phyloP scores from a whole-genome alignment of 2,329 filamentous ascomycete species.

The Colletotrichum tabaci region DNA sequence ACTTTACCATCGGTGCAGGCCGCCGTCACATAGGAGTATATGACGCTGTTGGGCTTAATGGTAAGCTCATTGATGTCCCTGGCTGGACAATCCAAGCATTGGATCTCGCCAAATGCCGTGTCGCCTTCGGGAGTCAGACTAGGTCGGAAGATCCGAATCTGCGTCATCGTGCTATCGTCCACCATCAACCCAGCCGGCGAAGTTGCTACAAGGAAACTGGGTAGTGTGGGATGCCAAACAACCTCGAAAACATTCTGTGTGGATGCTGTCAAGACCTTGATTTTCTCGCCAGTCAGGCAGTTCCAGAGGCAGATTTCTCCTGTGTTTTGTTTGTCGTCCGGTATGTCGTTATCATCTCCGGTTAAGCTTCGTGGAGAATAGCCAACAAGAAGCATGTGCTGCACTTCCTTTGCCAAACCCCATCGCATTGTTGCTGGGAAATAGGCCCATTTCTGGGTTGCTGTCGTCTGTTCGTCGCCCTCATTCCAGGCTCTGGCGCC shows the following conservation, averaged over 20 bases:
- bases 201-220: slow-evolving; percentile 71
- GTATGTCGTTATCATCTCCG: slow-evolving; percentile 70
- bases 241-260: slow-evolving; percentile 76
- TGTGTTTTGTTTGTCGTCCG: slow-evolving; percentile 68
- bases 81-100: slow-evolving; percentile 71
- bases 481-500: slow-evolving; percentile 51
- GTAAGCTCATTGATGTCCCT: slow-evolving; percentile 75
- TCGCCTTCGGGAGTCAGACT: slow-evolving; percentile 48
- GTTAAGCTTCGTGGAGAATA: slow-evolving; percentile 72
- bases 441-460: slow-evolving; percentile 69
- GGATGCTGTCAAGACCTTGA: slow-evolving; percentile 65
- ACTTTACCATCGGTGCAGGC: slow-evolving; percentile 74
- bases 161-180: slow-evolving; percentile 64
- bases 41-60: slow-evolving; percentile 68
- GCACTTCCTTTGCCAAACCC: slow-evolving; percentile 62
- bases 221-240: slow-evolving; percentile 71
- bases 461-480: slow-evolving; percentile 51
- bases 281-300: slow-evolving; percentile 57
- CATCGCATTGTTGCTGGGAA: slow-evolving; percentile 76
- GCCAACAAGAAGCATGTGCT: slow-evolving; percentile 71
- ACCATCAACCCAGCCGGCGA: slow-evolving; percentile 64
- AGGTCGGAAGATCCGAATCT: slow-evolving; percentile 69
- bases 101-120: slow-evolving; percentile 61
- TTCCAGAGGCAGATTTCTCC: slow-evolving; percentile 76
- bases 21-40: slow-evolving; percentile 70